Evolutionary conservation across 2,329 filamentous ascomycete species (phyloP).

Genomic region (Aspergillus uvarum): DNA sequence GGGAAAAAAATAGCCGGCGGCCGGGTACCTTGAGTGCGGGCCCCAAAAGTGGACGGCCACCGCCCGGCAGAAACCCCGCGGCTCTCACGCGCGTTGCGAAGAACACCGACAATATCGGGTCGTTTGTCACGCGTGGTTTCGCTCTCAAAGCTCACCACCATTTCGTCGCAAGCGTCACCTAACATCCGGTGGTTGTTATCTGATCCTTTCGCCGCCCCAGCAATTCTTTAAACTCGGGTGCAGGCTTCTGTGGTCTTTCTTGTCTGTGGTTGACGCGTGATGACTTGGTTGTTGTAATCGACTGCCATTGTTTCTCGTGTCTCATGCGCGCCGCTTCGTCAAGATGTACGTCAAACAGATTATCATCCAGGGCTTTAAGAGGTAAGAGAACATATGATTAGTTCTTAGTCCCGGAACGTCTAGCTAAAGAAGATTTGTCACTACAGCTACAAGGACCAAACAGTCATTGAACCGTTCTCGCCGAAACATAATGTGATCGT

Average conservation of each 20-base stretch:
- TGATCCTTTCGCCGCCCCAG: constrained; percentile 1
- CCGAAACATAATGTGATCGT: constrained; percentile 98
- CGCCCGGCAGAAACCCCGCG: constrained; percentile 42
- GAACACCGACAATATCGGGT: constrained; percentile 12
- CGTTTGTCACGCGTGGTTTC: constrained; percentile 24
- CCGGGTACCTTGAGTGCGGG: constrained; percentile 5
- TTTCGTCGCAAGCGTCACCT: constrained; percentile 16
- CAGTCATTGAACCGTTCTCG: constrained; percentile 96
- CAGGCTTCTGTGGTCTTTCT: constrained; percentile 5
- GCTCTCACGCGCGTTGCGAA: constrained; percentile 17
- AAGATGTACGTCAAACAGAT: constrained; percentile 99
- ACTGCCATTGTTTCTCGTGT: constrained; percentile 27
- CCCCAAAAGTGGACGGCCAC: constrained; percentile 17
- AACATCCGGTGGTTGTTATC: constrained; percentile 2
- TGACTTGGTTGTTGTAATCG: constrained; percentile 27
- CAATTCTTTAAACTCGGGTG: too few relatives aligned
- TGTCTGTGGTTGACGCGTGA: constrained; percentile 26
- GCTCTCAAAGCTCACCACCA: constrained; percentile 3
- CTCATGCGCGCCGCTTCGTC: constrained; percentile 28
- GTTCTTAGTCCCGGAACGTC: constrained; percentile 77
- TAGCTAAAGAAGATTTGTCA: constrained; percentile 4
- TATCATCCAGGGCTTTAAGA: constrained; percentile 99
- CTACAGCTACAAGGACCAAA: constrained; percentile 96
- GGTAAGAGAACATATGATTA: constrained; percentile 54
- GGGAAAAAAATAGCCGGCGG: constrained; percentile 20